A percentile compares a stretch with the other conserved stretches of the same genome.
phyloP scores from a whole-genome alignment of 1,139 yeast genomes.

The Schwanniomyces etchellsii region DNA sequence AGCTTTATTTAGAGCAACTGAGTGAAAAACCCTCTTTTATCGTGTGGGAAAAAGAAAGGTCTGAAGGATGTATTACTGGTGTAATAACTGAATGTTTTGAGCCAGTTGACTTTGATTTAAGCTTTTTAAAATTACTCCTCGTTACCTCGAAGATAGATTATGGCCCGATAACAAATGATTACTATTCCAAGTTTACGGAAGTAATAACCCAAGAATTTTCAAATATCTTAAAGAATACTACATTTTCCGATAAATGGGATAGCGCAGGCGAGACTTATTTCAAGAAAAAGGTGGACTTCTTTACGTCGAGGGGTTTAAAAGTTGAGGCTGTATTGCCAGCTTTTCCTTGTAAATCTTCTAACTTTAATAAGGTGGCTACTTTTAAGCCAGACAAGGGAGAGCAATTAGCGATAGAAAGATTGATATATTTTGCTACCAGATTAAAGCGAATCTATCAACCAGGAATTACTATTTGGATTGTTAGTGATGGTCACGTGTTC shows the following conservation, averaged over 20 bases:
- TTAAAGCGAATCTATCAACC: conserved; percentile 45
- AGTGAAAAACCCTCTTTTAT: conserved; percentile 8
- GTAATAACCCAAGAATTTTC: conserved; percentile 30
- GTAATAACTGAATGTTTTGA: conserved; percentile 20
- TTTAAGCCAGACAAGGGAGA: conserved; percentile 46
- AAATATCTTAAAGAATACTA: conserved; percentile 40
- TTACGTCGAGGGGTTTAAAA: conserved; percentile 39
- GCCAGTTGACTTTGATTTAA: conserved; percentile 21
- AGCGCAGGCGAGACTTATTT: conserved; percentile 39
- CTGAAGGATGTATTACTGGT: conserved; percentile 16
- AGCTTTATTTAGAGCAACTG: neutral
- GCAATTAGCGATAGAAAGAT: conserved; percentile 28
- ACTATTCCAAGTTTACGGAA: conserved; percentile 9
- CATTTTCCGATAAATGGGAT: conserved; percentile 45
- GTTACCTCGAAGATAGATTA: conserved; percentile 9
- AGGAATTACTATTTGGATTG: conserved; percentile 51
- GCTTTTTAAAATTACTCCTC: conserved; percentile 28
- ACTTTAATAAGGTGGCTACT: conserved; percentile 47
- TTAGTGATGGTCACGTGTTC: conserved; percentile 63
- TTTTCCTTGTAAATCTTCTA: conserved; percentile 60
- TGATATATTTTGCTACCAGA: conserved; percentile 24
- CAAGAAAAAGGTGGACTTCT: conserved; percentile 36
- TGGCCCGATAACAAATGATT: conserved; percentile 1
- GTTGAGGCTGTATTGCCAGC: conserved; percentile 60
- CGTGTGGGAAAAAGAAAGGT: conserved; percentile 15